These are phyloP conservation scores for Collybiopsis confluens DNA, from an alignment of 768 basidiomycete genomes.

Conservation along the genomic window DNA sequence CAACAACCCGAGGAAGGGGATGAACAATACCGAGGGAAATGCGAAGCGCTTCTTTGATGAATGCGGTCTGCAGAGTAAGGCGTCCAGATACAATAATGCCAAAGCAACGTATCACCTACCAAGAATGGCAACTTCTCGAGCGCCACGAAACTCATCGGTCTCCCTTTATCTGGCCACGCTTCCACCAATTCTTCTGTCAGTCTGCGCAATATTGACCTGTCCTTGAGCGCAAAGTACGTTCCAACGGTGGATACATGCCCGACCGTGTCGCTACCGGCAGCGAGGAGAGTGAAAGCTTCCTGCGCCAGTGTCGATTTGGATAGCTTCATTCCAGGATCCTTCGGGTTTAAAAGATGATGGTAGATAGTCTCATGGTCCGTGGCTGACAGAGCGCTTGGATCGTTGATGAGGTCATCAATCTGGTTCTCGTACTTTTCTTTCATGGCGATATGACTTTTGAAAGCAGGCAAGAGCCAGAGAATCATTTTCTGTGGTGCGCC, in stretches of 20 bases:
- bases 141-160: conserved; percentile 18
- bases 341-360: conserved; percentile 14
- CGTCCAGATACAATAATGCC: background rate
- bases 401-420: conserved; percentile 12
- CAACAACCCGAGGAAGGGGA: conserved; percentile 37
- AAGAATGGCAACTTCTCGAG: conserved; percentile 40
- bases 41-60: conserved; percentile 43
- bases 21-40: conserved; percentile 34
- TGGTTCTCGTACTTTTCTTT: conserved; percentile 9
- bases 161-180: conserved; percentile 31
- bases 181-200: conserved; percentile 29
- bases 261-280: conserved; percentile 35
- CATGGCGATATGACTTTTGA: too few species aligned
- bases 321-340: background rate
- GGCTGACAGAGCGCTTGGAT: conserved; percentile 9
- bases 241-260: conserved; percentile 34
- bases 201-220: conserved; percentile 18
- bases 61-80: conserved; percentile 33
- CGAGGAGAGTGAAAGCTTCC: conserved; percentile 32
- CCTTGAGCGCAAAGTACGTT: conserved; percentile 29
- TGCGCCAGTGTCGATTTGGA: conserved; percentile 18
- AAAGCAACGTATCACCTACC: conserved; percentile 19
- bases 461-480: too few species aligned
- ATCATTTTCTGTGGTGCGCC: too few species aligned
- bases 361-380: conserved; percentile 16